Base-by-base conservation (phyloP, 1,284 basidiomycete genomes). In the Cutaneotrichosporon arboriforme region DNA sequence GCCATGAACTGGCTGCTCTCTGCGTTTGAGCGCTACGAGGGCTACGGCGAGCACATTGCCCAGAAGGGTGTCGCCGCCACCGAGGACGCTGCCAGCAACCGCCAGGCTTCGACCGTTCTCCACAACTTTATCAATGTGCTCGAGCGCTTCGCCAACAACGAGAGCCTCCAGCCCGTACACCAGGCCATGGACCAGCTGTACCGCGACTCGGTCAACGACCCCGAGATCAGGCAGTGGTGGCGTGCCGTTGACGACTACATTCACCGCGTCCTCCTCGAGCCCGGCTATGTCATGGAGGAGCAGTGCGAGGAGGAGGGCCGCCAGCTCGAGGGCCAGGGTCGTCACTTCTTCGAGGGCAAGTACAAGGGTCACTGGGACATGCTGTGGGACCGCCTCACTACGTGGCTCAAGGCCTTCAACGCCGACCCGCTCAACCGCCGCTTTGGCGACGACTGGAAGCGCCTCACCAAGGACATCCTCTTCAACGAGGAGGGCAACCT, bases 101-200 rank as follows among this genome's bases (percentile, higher is more conserved):
- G 8, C 4, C 38, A 55, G 36, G 48, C 44, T 0, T 22, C 45
- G 18, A n/a, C 9, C 13, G 41, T 38, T 15, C 20, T 53, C 35
- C 61, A 69, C 33, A 84, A 90, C 67, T 81, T 94, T 38, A 82
- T 87, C 48, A 84, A 83, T 1, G 79, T 97, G 13, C 82, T 96
- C 49, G 92, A 97, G 77, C 85, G 93, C 37, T 94, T 97, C 71
- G 92, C 93, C 36, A 87, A 92, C 67, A 83, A 82, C 60, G 68
- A 67, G 42, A 73, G 62, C 65, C 81, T 90, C 72, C 78, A 86
- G 56, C 76, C 80, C 44, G 83, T 94, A 56, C 78, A 87, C 46
- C 81, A 88, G 61, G 82, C 90, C 12, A 78, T 87, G 54, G 80
- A 86, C 67, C 81, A 81, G 14, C 79, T 97, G 40, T 86, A 86